Evolutionary conservation across 345 rosid species (phyloP).

Genomic region (Bruguiera gymnorhiza): DNA sequence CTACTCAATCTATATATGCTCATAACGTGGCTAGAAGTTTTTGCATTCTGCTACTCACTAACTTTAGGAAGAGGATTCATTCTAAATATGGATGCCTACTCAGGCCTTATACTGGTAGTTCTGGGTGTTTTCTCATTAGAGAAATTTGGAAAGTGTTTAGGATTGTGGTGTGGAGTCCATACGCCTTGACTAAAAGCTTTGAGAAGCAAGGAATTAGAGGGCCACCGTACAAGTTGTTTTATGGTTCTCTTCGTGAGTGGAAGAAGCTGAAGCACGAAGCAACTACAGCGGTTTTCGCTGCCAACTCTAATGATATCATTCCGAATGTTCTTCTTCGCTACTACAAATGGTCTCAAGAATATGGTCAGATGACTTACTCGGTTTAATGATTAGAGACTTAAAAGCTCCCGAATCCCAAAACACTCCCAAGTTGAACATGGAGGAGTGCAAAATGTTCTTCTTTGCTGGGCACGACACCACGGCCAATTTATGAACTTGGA

Average conservation of each 20-base stretch:
- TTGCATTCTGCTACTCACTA: too few relatives aligned
- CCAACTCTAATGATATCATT: conserved; percentile 28
- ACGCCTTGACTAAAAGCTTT: conserved; percentile 22
- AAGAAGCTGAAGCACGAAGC: conserved; percentile 19
- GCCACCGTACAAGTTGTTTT: conserved; percentile 22
- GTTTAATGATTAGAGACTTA: conserved; percentile 36
- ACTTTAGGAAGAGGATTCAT: too few relatives aligned
- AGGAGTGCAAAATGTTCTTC: conserved; percentile 90
- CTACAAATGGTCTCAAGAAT: conserved; percentile 18
- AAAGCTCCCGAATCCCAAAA: conserved; percentile 8
- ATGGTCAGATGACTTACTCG: conserved; percentile 53
- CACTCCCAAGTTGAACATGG: conserved; percentile 32
- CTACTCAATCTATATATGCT: too few relatives aligned
- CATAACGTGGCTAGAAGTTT: too few relatives aligned
- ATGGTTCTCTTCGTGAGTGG: conserved; percentile 29
- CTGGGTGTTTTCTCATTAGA: background rate
- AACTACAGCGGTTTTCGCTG: conserved; percentile 6
- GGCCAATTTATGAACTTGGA: conserved; percentile 81
- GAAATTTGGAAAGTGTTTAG: conserved; percentile 6
- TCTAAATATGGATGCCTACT: conserved; percentile 13
- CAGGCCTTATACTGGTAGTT: background rate
- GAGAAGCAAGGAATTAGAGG: conserved; percentile 33
- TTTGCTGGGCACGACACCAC: conserved; percentile 90
- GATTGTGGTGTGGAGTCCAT: conserved; percentile 34
- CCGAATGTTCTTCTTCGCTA: conserved; percentile 21